Conservation (phyloP, 192 early-diverging fungal species). For the Kappamyces sp. region DNA sequence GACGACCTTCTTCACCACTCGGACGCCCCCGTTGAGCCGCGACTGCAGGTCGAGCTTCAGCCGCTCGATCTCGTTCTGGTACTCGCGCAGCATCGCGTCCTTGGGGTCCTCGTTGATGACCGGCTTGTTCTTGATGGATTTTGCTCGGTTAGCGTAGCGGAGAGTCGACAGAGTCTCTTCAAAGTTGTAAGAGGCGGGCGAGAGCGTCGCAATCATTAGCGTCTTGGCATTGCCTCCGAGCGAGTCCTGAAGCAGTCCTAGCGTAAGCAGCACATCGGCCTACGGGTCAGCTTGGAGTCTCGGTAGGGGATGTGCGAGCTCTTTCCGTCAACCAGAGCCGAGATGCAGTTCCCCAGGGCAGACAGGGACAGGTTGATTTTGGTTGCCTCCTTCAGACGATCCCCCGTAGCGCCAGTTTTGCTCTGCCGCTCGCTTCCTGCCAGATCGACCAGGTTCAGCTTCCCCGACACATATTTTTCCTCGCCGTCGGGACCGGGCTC, state of each 20-base stretch:
- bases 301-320: conserved; percentile 58
- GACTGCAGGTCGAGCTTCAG: conserved; percentile 45
- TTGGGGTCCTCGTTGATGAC: conserved; percentile 64
- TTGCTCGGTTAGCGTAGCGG: conserved; percentile 59
- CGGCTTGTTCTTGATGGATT: conserved; percentile 64
- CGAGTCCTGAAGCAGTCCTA: conserved; percentile 57
- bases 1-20: conserved; percentile 41
- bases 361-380: conserved; percentile 60
- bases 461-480: conserved; percentile 51
- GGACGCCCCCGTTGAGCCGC: conserved; percentile 30
- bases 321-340: conserved; percentile 57
- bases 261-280: neutral
- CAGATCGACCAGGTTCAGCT: conserved; percentile 58
- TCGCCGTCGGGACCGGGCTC: conserved; percentile 41
- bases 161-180: conserved; percentile 58
- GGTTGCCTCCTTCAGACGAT: conserved; percentile 57
- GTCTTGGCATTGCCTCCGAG: conserved; percentile 64
- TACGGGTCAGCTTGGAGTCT: conserved; percentile 60
- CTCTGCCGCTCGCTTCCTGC: conserved; percentile 57
- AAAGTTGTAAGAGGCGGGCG: conserved; percentile 55
- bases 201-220: conserved; percentile 59
- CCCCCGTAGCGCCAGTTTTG: conserved; percentile 58
- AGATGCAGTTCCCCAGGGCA: conserved; percentile 61
- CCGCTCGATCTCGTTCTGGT: conserved; percentile 56
- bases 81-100: conserved; percentile 61